Conservation (phyloP, 306 rosid genomes). For the Vicia faba region DNA sequence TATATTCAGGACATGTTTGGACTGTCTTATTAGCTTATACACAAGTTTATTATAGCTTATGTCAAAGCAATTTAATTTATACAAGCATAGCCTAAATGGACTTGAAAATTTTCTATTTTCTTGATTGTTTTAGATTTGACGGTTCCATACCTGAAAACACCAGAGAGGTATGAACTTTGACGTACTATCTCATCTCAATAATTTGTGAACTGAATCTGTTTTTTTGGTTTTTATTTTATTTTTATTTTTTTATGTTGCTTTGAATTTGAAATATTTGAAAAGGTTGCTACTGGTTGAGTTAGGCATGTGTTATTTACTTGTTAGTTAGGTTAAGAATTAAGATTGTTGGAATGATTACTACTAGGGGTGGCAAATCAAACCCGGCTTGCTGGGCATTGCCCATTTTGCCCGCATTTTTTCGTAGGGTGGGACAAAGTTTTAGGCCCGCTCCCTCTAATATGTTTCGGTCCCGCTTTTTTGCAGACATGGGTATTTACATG, state of each 20-base stretch:
- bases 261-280: conserved; percentile 31
- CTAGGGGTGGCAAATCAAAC: too few relatives aligned
- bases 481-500: too few relatives aligned
- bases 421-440: too few relatives aligned
- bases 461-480: too few relatives aligned
- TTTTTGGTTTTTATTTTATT: neutral
- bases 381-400: too few relatives aligned
- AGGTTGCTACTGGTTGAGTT: conserved; percentile 19
- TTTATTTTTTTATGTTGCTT: conserved; percentile 13
- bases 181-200: conserved; percentile 31
- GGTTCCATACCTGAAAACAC: conserved; percentile 77
- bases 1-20: too few relatives aligned
- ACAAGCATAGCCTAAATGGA: neutral
- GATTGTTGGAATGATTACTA: conserved; percentile 1
- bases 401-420: too few relatives aligned
- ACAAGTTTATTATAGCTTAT: too few relatives aligned
- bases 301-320: conserved; percentile 7
- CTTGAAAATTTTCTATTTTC: neutral
- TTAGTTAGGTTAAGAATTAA: conserved; percentile 14
- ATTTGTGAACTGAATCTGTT: conserved; percentile 4
- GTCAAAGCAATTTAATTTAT: too few relatives aligned
- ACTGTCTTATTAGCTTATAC: too few relatives aligned
- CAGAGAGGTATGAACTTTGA: conserved; percentile 73
- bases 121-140: conserved; percentile 58
- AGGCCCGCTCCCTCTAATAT: too few relatives aligned